These are phyloP conservation scores for Ilyonectria destructans DNA, from an alignment of 2,329 filamentous ascomycete species.

Conservation along the genomic window DNA sequence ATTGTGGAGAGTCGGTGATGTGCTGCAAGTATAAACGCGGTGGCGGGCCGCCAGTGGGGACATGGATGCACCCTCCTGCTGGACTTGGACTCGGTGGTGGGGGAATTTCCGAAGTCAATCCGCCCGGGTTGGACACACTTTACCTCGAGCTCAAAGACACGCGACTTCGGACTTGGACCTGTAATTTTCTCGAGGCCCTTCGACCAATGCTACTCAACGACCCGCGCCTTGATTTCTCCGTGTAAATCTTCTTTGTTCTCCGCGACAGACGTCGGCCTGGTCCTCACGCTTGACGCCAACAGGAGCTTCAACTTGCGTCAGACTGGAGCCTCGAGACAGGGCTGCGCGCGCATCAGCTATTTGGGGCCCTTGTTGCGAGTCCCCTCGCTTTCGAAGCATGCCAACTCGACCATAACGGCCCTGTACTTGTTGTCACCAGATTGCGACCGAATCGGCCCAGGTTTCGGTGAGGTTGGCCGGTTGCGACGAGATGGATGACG, in stretches of 20 bases:
- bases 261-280: not conserved
- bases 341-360: not conserved
- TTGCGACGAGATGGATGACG: constrained; percentile 42
- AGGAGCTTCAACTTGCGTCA: not conserved
- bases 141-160: constrained; percentile 9
- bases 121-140: constrained; percentile 4
- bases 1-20: constrained; percentile 7
- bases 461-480: constrained; percentile 14
- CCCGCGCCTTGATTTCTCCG: not conserved
- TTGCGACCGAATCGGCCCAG: constrained; percentile 8
- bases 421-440: not conserved
- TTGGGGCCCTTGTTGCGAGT: not conserved
- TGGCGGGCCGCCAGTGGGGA: not conserved
- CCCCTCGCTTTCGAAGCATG: not conserved
- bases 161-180: constrained; percentile 4
- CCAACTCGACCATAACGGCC: not conserved
- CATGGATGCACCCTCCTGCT: not conserved
- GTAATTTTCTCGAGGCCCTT: not conserved
- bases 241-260: not conserved
- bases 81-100: constrained; percentile 7
- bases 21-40: not conserved
- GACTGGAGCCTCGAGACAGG: not conserved
- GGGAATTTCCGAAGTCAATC: constrained; percentile 32
- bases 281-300: not conserved
- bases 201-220: not conserved